phyloP scores from a whole-genome alignment of 2,329 filamentous ascomycete species.

The Coleophoma cylindrospora region DNA sequence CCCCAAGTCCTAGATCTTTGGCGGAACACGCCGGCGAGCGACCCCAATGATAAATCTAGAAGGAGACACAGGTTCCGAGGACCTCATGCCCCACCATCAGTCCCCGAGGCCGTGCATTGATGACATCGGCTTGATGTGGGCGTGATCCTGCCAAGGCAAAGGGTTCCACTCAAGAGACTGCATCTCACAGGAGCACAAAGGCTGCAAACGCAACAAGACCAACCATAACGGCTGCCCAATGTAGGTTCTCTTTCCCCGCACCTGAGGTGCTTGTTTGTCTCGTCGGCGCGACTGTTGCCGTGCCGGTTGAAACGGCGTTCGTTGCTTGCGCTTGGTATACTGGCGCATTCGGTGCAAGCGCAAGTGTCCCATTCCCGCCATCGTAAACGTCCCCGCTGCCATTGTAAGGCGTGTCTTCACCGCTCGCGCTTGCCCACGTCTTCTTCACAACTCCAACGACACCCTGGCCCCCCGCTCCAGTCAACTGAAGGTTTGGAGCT shows the following conservation, averaged over 20 bases:
- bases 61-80: background rate
- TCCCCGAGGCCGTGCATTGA: background rate
- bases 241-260: background rate
- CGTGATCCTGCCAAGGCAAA: background rate
- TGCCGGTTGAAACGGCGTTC: slow-evolving; percentile 13
- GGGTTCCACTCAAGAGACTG: background rate
- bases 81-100: background rate
- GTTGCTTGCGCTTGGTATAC: slow-evolving; percentile 30
- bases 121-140: background rate
- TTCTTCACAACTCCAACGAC: slow-evolving; percentile 29
- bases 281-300: background rate
- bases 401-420: slow-evolving; percentile 36
- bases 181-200: background rate
- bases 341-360: slow-evolving; percentile 26
- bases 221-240: background rate
- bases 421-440: slow-evolving; percentile 24
- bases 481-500: slow-evolving; percentile 35
- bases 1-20: too few relatives aligned
- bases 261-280: background rate
- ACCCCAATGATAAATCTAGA: background rate
- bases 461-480: slow-evolving; percentile 36
- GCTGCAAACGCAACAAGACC: background rate
- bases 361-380: slow-evolving; percentile 24
- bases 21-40: background rate
- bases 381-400: slow-evolving; percentile 38